A percentile compares a stretch with the other conserved stretches of the same genome.
These are phyloP conservation scores for Saprolegnia diclina DNA, from an alignment of 352 stramenopile genomes.

Conservation along the genomic window DNA sequence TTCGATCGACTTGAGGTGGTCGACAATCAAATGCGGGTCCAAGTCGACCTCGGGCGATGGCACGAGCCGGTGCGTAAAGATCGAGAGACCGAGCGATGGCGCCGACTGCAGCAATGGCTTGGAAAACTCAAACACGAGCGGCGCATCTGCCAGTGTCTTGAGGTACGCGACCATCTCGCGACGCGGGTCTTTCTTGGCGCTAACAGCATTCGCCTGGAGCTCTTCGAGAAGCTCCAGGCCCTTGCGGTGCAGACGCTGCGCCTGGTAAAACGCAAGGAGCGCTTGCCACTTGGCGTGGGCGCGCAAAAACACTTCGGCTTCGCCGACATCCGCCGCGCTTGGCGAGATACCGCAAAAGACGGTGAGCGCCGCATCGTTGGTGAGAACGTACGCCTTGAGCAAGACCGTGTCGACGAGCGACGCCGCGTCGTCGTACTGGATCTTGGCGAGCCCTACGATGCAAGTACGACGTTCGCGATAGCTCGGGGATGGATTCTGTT, in stretches of 20 bases:
- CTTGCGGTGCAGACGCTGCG: constrained; percentile 67
- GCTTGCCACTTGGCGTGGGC: constrained; percentile 54
- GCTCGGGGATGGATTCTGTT: background rate
- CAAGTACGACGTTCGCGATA: constrained; percentile 31
- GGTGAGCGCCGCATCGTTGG: constrained; percentile 33
- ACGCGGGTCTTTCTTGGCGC: constrained; percentile 13
- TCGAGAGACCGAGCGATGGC: constrained; percentile 53
- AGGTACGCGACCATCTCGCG: constrained; percentile 71
- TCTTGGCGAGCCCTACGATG: constrained; percentile 31
- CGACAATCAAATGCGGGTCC: constrained; percentile 50
- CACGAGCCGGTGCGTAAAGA: constrained; percentile 69
- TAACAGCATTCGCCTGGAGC: constrained; percentile 35
- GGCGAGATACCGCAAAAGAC: constrained; percentile 38
- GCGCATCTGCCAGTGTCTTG: constrained; percentile 48
- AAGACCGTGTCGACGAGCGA: constrained; percentile 74
- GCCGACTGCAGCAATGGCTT: constrained; percentile 52
- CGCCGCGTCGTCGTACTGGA: background rate
- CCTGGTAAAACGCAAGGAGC: constrained; percentile 63
- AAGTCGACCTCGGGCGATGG: constrained; percentile 48
- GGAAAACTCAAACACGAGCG: constrained; percentile 81
- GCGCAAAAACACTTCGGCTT: constrained; percentile 72
- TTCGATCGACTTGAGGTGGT: constrained; percentile 50
- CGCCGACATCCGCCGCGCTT: constrained; percentile 67
- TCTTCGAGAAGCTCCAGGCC: constrained; percentile 76
- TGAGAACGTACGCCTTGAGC: constrained; percentile 72